Percentiles rank a stretch among this genome's conserved stretches.
Conservation (phyloP, 495 filamentous ascomycete species). For the Penicillium canariense region DNA sequence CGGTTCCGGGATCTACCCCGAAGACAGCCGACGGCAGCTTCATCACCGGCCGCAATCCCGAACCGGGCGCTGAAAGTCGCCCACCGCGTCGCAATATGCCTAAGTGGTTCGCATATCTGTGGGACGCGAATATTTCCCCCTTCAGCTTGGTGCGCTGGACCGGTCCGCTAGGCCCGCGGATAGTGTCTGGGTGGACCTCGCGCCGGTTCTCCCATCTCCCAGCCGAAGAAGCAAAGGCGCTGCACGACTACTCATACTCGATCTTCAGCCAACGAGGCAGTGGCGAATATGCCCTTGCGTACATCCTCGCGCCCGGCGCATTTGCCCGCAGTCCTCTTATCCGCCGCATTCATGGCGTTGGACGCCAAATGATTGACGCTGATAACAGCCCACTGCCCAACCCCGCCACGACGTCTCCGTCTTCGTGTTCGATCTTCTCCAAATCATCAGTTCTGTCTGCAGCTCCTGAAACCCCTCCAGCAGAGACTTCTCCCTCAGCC, state of each 20-base stretch:
- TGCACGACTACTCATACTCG: conserved; percentile 90
- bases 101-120: conserved; percentile 85
- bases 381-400: conserved; percentile 15
- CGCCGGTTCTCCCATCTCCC: conserved; percentile 89
- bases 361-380: conserved; percentile 56
- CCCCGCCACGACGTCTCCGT: conserved; percentile 1
- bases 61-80: conserved; percentile 26
- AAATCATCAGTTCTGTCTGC: conserved; percentile 7
- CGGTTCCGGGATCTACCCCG: conserved; percentile 29
- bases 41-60: conserved; percentile 44
- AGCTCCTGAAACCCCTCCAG: conserved; percentile 7
- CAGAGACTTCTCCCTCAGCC: background rate
- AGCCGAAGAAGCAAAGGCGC: conserved; percentile 71
- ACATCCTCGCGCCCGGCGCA: conserved; percentile 89
- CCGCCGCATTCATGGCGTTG: conserved; percentile 80
- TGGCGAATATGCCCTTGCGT: conserved; percentile 91
- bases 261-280: conserved; percentile 92
- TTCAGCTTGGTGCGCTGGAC: conserved; percentile 87
- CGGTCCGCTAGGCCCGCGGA: conserved; percentile 85
- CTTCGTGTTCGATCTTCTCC: conserved; percentile 18
- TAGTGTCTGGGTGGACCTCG: conserved; percentile 93
- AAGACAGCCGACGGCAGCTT: conserved; percentile 59
- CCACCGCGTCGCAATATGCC: conserved; percentile 64
- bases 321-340: conserved; percentile 88
- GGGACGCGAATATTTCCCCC: conserved; percentile 96